Conservation (phyloP, 2,329 filamentous ascomycete genomes). For the Venturia aucupariae region DNA sequence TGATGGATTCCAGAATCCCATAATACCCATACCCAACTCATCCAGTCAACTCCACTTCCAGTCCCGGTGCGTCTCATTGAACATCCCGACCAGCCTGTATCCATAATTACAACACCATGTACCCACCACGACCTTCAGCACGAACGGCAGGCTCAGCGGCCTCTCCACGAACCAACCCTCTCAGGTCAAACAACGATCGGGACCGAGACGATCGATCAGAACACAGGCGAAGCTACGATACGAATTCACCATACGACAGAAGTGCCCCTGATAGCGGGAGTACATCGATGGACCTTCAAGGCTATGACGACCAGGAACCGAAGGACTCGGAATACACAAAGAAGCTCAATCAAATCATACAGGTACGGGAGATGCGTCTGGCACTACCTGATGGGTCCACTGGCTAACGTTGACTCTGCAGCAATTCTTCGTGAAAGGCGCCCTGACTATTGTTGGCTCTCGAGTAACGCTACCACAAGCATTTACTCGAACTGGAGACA, state of each 20-base stretch:
- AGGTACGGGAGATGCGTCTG: conserved; percentile 45
- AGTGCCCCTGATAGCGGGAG: conserved; percentile 20
- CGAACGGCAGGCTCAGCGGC: conserved; percentile 10
- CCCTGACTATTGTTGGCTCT: conserved; percentile 73
- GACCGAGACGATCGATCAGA: conserved; percentile 10
- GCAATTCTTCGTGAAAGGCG: conserved; percentile 89
- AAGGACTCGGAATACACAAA: conserved; percentile 16
- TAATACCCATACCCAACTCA: background rate
- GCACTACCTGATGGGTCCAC: conserved; percentile 14
- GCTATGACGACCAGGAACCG: conserved; percentile 24
- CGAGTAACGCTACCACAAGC: conserved; percentile 59
- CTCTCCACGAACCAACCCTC: conserved; percentile 13
- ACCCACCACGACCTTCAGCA: conserved; percentile 9
- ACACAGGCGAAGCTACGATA: background rate
- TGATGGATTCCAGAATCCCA: conserved; percentile 2
- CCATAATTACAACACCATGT: background rate
- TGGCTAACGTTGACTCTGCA: conserved; percentile 33
- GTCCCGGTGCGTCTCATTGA: background rate
- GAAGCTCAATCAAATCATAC: conserved; percentile 88
- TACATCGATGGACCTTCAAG: conserved; percentile 20
- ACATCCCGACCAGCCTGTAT: background rate
- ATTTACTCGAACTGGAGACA: conserved; percentile 46
- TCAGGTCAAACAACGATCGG: conserved; percentile 15
- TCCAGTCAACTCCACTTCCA: background rate
- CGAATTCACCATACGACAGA: background rate